Percentiles rank a stretch among this genome's conserved stretches.
These are phyloP conservation scores for Lentinus brumalis DNA, from an alignment of 768 basidiomycete species.

Conservation along the genomic window DNA sequence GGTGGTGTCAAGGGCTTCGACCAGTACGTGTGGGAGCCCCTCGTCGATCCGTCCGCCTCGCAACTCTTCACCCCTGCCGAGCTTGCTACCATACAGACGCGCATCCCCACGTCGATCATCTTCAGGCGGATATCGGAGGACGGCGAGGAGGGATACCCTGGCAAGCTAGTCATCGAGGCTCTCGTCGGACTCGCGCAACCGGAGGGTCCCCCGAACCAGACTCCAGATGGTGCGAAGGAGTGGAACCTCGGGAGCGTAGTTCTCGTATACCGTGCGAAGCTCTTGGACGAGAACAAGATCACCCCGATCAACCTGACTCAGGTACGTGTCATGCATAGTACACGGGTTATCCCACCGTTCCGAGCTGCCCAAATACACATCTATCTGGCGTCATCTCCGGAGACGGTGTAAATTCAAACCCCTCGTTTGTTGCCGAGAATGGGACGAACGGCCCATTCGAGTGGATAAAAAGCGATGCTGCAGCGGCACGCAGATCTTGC, in stretches of 20 bases:
- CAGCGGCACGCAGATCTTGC: too few relatives aligned
- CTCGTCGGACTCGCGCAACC: slow-evolving; percentile 35
- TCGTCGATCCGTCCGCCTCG: slow-evolving; percentile 37
- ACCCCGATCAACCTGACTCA: slow-evolving; percentile 80
- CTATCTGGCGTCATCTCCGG: too few relatives aligned
- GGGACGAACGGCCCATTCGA: too few relatives aligned
- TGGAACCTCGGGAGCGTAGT: slow-evolving; percentile 64
- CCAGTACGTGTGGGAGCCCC: slow-evolving; percentile 50
- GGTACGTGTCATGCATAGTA: slow-evolving; percentile 39
- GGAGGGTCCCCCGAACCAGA: slow-evolving; percentile 30
- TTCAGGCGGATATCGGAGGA: slow-evolving; percentile 61
- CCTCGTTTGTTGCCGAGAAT: too few relatives aligned
- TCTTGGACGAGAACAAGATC: slow-evolving; percentile 52
- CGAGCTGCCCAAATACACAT: too few relatives aligned
- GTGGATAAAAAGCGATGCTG: too few relatives aligned
- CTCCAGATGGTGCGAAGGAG: slow-evolving; percentile 30
- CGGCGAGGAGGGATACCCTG: slow-evolving; percentile 74
- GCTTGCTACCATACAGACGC: slow-evolving; percentile 42
- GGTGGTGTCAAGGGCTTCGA: slow-evolving; percentile 73
- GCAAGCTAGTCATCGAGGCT: slow-evolving; percentile 56
- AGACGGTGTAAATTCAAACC: too few relatives aligned
- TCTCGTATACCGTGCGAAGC: slow-evolving; percentile 68
- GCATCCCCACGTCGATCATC: slow-evolving; percentile 43
- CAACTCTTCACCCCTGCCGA: slow-evolving; percentile 62
- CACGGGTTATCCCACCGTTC: too few relatives aligned